These are phyloP conservation scores for Marchantia paleacea DNA, from an alignment of 225 moss, liverwort and hornwort genomes.

Conservation along the genomic window DNA sequence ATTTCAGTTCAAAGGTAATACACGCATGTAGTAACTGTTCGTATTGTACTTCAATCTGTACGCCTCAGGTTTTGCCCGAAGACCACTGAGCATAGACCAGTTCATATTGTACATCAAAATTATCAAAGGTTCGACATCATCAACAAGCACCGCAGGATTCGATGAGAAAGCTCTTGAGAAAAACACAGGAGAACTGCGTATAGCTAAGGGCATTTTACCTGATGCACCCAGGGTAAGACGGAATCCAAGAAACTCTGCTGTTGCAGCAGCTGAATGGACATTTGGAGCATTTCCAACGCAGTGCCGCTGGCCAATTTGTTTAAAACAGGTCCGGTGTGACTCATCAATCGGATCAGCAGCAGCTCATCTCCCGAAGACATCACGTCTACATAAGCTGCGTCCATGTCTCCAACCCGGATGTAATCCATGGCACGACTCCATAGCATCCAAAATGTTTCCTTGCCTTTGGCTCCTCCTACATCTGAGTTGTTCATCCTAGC, in stretches of 20 bases:
- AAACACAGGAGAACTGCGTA: not conserved
- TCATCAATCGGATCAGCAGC: conserved; percentile 71
- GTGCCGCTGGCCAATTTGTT: conserved; percentile 57
- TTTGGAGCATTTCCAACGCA: conserved; percentile 50
- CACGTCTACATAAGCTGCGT: conserved; percentile 69
- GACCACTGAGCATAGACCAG: too few species aligned
- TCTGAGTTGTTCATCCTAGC: conserved; percentile 36
- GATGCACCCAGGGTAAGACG: conserved; percentile 82
- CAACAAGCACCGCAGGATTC: not conserved
- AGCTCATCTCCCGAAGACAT: conserved; percentile 74
- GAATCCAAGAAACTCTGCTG: conserved; percentile 77
- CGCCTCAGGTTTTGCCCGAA: too few species aligned
- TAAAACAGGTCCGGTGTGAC: conserved; percentile 70
- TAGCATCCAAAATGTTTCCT: conserved; percentile 83
- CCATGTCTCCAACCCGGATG: conserved; percentile 55
- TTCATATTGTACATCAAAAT: not conserved
- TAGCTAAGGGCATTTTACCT: conserved; percentile 36
- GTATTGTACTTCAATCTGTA: too few species aligned
- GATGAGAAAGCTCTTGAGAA: not conserved
- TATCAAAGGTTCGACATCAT: too few species aligned
- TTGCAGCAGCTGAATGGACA: conserved; percentile 60
- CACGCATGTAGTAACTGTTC: not conserved
- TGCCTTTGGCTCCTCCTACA: conserved; percentile 39
- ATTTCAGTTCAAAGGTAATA: not conserved
- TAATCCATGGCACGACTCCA: conserved; percentile 87